Evolutionary conservation across 208 protist genomes (phyloP), one percentile per base, ranked within the genome.

Genomic region (Histomonas meleagridis): DNA sequence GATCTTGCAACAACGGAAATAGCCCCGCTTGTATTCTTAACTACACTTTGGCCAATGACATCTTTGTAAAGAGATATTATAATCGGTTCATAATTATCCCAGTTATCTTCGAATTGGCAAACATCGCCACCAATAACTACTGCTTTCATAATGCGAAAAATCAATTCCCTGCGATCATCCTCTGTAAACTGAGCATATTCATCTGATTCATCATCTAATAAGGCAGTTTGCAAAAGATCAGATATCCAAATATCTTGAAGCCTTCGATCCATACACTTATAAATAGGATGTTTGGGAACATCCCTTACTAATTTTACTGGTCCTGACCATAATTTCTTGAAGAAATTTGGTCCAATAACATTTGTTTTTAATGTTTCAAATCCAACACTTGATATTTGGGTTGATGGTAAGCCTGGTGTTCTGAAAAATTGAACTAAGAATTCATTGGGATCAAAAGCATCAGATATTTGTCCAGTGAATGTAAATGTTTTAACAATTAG

Each of bases 151-250:
- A 86, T n/a, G 12, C 55, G 46, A 5, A 86, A 86, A 38, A 86
- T 43, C 0, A 86, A 28, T 28, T 86, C 76, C 16, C 38, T 86
- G 23, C 76, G 23, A 38, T 86, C 76, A n/a, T 86, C 32, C 28
- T 51, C 40, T 7, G 76, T 57, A 55, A 86, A 86, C 4, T 55
- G 46, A 57, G 51, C 76, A 48, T 86, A 86, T 86, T 86, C 76
- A 18, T 86, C 76, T 51, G 76, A 86, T n/a, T 86, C 76, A n/a
- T 86, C 76, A 46, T 86, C 76, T n/a, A 86, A 14, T 55, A 86
- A 46, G 3, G 76, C 76, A 49, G 46, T 46, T 38, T 86, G 76
- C 1, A 86, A 46, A 35, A 43, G 46, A 86, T 86, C 76, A 28
- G 76, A 86, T 32, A 86, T 2, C 76, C 76, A 86, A 14, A 86